phyloP scores from a whole-genome alignment of 495 filamentous ascomycete genomes.

The Neurospora sp. region DNA sequence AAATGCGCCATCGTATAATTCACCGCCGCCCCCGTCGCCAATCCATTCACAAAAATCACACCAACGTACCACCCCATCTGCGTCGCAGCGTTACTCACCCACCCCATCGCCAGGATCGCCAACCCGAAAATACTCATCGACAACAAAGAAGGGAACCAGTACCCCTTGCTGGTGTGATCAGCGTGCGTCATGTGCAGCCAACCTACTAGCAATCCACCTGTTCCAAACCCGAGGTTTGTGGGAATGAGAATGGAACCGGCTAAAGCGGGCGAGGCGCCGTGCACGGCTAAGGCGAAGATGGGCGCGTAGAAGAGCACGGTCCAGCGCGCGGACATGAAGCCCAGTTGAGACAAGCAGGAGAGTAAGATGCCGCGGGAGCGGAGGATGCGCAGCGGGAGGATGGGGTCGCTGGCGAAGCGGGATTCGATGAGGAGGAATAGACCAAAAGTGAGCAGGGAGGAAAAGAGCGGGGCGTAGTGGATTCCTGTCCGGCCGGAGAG shows the following conservation, averaged over 20 bases:
- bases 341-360: slow-evolving; percentile 56
- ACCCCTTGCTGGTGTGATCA: slow-evolving; percentile 26
- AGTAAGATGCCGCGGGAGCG: slow-evolving; percentile 52
- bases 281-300: slow-evolving; percentile 61
- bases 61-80: slow-evolving; percentile 38
- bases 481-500: slow-evolving; percentile 45
- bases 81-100: slow-evolving; percentile 40
- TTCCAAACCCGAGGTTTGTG: slow-evolving; percentile 64
- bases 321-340: slow-evolving; percentile 70
- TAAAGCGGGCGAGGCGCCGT: slow-evolving; percentile 50
- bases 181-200: slow-evolving; percentile 57
- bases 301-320: slow-evolving; percentile 68
- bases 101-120: slow-evolving; percentile 38
- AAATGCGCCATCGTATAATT: slow-evolving; percentile 74
- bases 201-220: slow-evolving; percentile 59
- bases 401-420: slow-evolving; percentile 47
- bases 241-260: slow-evolving; percentile 66
- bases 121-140: slow-evolving; percentile 45
- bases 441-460: slow-evolving; percentile 42
- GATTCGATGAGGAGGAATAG: slow-evolving; percentile 54
- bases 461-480: slow-evolving; percentile 42
- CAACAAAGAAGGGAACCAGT: slow-evolving; percentile 49
- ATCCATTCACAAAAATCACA: slow-evolving; percentile 53
- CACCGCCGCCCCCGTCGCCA: slow-evolving; percentile 57
- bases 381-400: slow-evolving; percentile 59